These are phyloP conservation scores for Geotrichum phurueaensis DNA, from an alignment of 1,139 yeast genomes.

Conservation along the genomic window DNA sequence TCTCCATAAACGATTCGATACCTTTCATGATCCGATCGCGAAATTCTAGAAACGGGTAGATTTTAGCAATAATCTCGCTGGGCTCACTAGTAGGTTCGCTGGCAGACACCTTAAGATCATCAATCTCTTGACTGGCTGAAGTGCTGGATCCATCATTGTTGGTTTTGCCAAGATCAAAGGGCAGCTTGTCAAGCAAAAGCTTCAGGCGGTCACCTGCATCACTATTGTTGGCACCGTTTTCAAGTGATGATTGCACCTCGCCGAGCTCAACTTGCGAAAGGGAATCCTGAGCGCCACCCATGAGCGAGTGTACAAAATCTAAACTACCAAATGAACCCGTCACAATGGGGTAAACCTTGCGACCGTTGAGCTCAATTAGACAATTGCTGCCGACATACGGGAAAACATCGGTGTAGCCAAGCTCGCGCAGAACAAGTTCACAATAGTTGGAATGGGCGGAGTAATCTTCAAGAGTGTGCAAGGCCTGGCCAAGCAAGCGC, in stretches of 20 bases:
- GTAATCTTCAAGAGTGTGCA: slow-evolving; percentile 25
- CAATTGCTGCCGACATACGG: slow-evolving; percentile 27
- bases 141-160: not conserved
- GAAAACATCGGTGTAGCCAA: slow-evolving; percentile 25
- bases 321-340: slow-evolving; percentile 29
- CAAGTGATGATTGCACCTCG: not conserved
- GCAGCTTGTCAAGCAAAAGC: not conserved
- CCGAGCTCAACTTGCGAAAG: slow-evolving; percentile 10
- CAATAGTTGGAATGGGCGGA: slow-evolving; percentile 25
- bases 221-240: not conserved
- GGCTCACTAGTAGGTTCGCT: not conserved
- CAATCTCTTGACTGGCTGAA: not conserved
- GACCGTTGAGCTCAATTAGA: slow-evolving; percentile 20
- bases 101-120: not conserved
- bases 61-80: not conserved
- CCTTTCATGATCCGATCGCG: slow-evolving; percentile 2
- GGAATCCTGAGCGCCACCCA: slow-evolving; percentile 27
- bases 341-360: slow-evolving; percentile 23
- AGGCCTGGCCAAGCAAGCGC: slow-evolving; percentile 26
- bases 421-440: slow-evolving; percentile 24
- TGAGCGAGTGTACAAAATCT: slow-evolving; percentile 25
- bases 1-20: not conserved
- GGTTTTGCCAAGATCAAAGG: not conserved
- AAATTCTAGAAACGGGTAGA: slow-evolving; percentile 5
- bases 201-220: not conserved